Evolutionary conservation across 192 early-diverging fungal species (phyloP).

Genomic region (Spinellus fusiger): DNA sequence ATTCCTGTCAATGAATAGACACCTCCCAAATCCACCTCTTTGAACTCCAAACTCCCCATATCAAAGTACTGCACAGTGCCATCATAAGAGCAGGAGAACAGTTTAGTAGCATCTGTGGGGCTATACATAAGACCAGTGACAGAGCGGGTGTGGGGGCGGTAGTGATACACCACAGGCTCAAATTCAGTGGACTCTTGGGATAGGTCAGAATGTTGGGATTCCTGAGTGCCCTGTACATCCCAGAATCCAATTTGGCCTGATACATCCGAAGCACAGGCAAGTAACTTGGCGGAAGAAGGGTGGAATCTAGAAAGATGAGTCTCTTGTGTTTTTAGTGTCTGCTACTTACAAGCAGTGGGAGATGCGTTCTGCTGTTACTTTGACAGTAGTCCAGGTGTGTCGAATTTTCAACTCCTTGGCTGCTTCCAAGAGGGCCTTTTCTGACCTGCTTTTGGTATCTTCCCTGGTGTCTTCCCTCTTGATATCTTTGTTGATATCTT

Average conservation of each 20-base stretch:
- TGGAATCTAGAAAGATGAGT: slow-evolving; percentile 38
- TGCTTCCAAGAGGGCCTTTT: slow-evolving; percentile 13
- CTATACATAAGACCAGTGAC: slow-evolving; percentile 46
- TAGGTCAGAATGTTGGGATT: slow-evolving; percentile 33
- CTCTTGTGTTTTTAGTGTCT: not conserved
- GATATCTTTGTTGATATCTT: not conserved
- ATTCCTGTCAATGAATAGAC: slow-evolving; percentile 35
- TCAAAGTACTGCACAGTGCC: slow-evolving; percentile 55
- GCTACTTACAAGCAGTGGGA: slow-evolving; percentile 28
- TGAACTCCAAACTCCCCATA: slow-evolving; percentile 46
- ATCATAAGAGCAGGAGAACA: slow-evolving; percentile 54
- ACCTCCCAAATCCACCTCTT: slow-evolving; percentile 32
- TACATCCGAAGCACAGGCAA: slow-evolving; percentile 46
- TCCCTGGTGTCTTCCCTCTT: slow-evolving; percentile 5
- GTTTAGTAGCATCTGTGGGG: slow-evolving; percentile 37
- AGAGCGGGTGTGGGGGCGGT: slow-evolving; percentile 44
- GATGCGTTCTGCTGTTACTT: slow-evolving; percentile 42
- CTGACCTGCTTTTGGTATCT: not conserved
- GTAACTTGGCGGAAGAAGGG: slow-evolving; percentile 44
- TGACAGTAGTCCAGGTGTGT: slow-evolving; percentile 44
- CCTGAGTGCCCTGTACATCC: slow-evolving; percentile 44
- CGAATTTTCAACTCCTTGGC: slow-evolving; percentile 26
- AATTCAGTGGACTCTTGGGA: too few species aligned
- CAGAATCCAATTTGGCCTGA: slow-evolving; percentile 52
- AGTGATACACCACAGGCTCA: slow-evolving; percentile 46